Base-by-base conservation (phyloP, 306 rosid species). In the Begonia peltatifolia region DNA sequence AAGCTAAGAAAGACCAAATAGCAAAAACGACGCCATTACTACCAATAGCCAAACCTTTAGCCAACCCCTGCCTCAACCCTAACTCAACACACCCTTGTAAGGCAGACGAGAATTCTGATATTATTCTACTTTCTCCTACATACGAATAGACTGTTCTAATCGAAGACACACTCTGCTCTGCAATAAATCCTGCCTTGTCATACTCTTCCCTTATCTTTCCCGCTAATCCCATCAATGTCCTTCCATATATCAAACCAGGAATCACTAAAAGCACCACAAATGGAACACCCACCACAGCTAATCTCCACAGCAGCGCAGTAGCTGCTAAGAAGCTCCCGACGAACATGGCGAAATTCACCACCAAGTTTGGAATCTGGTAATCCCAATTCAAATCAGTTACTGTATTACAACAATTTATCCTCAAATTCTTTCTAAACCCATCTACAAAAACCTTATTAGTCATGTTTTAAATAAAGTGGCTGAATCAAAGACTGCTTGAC, bases 41-140 rank as follows among this genome's bases (percentile, higher is more conserved):
- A 68, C 97, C 97, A 3, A 85, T 69, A 38, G 95, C 97, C 54
- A 90, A 71, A 7, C 97, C 97, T 72, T 90, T 90, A 3, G 94
- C 93, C 12, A 85, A 52, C 1, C 97, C 97, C 59, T 90, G 97
- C 59, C 63, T 85, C n/a, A 90, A 14, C 0, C 97, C 97, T 47
- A 90, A 54, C 67, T 69, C 74, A 7, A 76, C 87, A 0, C 94
- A 80, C 0, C 75, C 77, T 64, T 85, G 71, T 9, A 90, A 57
- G 35, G 97, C 85, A 7, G 70, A 47, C 46, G 97, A 80, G 77
- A 78, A 90, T 61, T 83, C 81, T 12, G 57, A 18, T 4, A 67
- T 73, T 36, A 92, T 85, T 46, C 85, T 85, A 58, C 47, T 74
- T 62, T 90, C 97, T 6, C 94, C 97, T 0, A 63, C 94, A 36